phyloP scores from a whole-genome alignment of 2,329 filamentous ascomycete species.

The Didymella glomerata region DNA sequence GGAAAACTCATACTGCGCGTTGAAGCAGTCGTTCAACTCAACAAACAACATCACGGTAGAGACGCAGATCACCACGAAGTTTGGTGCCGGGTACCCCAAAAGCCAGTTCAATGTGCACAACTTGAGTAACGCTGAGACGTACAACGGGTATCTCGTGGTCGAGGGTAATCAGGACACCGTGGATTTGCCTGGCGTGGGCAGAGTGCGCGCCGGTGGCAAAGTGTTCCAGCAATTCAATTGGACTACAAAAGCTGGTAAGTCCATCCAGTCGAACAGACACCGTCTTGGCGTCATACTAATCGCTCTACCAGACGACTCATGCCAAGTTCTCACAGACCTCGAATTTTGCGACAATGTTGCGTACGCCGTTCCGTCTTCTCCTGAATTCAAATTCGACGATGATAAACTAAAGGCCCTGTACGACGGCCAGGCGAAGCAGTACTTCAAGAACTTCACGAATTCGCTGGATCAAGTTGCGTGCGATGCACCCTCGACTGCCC shows the following conservation, averaged over 20 bases:
- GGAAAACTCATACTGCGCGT: conserved; percentile 81
- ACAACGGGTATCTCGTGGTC: conserved; percentile 76
- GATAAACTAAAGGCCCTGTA: conserved; percentile 74
- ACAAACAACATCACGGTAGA: conserved; percentile 64
- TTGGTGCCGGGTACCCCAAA: conserved; percentile 70
- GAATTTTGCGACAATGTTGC: conserved; percentile 87
- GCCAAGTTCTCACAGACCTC: conserved; percentile 86
- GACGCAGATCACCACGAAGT: conserved; percentile 73
- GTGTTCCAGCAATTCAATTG: conserved; percentile 79
- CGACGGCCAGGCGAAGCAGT: conserved; percentile 73
- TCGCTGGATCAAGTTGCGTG: conserved; percentile 86
- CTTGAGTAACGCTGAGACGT: conserved; percentile 75
- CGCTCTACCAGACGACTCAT: conserved; percentile 71
- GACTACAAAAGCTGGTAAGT: conserved; percentile 76
- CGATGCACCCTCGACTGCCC: conserved; percentile 74
- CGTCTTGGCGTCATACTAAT: conserved; percentile 22
- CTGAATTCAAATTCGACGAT: conserved; percentile 66
- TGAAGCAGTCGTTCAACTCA: conserved; percentile 72
- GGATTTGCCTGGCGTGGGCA: conserved; percentile 49
- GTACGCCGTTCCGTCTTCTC: conserved; percentile 88
- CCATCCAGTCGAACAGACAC: neutral
- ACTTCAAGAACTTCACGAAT: conserved; percentile 81
- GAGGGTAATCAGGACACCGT: conserved; percentile 63
- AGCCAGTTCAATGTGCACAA: conserved; percentile 87
- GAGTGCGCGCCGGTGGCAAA: conserved; percentile 75